These are phyloP conservation scores for Myxozyma kluyveri DNA, from an alignment of 805 yeast genomes.

Conservation along the genomic window DNA sequence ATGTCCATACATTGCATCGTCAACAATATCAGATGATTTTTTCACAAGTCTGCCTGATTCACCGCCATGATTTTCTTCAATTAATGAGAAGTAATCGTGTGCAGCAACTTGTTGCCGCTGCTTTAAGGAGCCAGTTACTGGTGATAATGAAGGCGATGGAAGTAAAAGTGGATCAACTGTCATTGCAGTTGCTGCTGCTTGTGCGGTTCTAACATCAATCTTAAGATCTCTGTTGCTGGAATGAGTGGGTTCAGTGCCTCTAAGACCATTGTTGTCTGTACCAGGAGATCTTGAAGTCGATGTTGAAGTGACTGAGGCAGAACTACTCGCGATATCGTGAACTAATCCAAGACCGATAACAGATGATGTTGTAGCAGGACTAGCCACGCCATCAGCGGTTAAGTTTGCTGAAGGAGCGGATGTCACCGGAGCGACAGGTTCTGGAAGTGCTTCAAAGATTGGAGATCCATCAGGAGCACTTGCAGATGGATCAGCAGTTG, in stretches of 20 bases:
- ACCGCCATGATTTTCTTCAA: too few species aligned
- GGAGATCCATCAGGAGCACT: background rate
- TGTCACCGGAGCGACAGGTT: too few species aligned
- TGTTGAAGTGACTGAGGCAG: too few species aligned
- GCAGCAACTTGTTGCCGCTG: slow-evolving; percentile 9
- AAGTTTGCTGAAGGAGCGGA: too few species aligned
- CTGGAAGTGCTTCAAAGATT: too few species aligned
- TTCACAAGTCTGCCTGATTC: too few species aligned
- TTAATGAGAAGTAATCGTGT: slow-evolving; percentile 17
- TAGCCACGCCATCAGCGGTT: too few species aligned
- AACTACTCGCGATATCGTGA: too few species aligned
- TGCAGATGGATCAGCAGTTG: background rate
- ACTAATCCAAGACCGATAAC: too few species aligned
- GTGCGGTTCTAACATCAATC: slow-evolving; percentile 12
- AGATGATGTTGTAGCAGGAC: too few species aligned
- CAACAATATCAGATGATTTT: slow-evolving; percentile 2
- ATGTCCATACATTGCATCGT: slow-evolving; percentile 4
- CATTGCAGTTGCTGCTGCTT: slow-evolving; percentile 2
- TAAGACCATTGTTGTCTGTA: too few species aligned
- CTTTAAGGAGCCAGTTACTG: slow-evolving; percentile 24
- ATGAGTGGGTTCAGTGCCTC: too few species aligned
- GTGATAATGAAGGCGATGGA: slow-evolving; percentile 35
- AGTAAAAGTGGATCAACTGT: slow-evolving; percentile 30
- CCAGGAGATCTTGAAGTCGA: background rate
- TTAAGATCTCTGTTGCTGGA: background rate